These are phyloP conservation scores for Ustanciosporium gigantosporum DNA, from an alignment of 1,284 basidiomycete genomes.

Conservation along the genomic window DNA sequence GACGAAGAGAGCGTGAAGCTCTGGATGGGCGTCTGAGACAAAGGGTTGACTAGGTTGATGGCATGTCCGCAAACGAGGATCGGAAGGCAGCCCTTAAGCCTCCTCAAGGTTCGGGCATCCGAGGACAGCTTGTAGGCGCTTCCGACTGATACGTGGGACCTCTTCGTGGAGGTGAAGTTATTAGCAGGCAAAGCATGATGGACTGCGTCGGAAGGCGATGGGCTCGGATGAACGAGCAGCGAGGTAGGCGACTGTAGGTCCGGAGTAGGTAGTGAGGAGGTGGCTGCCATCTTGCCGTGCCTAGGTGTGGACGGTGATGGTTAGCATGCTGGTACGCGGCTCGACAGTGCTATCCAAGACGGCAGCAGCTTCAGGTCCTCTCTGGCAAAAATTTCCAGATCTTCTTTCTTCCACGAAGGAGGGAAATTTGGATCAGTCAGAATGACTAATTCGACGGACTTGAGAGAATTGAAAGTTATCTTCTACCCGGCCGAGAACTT, in stretches of 20 bases:
- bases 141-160: constrained; percentile 17
- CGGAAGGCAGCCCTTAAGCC: constrained; percentile 29
- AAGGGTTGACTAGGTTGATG: constrained; percentile 37
- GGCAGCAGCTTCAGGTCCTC: too few relatives aligned
- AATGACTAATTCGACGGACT: too few relatives aligned
- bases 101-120: constrained; percentile 14
- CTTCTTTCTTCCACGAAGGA: too few relatives aligned
- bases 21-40: constrained; percentile 29
- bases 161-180: constrained; percentile 14
- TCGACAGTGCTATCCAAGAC: too few relatives aligned
- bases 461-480: too few relatives aligned
- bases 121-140: constrained; percentile 37
- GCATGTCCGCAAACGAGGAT: constrained; percentile 24
- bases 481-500: too few relatives aligned
- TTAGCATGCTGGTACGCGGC: background rate
- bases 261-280: constrained; percentile 18
- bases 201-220: constrained; percentile 15
- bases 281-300: too few relatives aligned
- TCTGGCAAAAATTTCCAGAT: too few relatives aligned
- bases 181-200: constrained; percentile 23
- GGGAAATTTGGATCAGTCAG: too few relatives aligned
- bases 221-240: constrained; percentile 18
- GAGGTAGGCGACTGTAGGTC: constrained; percentile 26
- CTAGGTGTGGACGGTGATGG: too few relatives aligned
- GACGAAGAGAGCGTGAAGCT: constrained; percentile 29